Evolutionary conservation across 2,329 filamentous ascomycete species (phyloP).

Genomic region (Aureobasidium sp.): DNA sequence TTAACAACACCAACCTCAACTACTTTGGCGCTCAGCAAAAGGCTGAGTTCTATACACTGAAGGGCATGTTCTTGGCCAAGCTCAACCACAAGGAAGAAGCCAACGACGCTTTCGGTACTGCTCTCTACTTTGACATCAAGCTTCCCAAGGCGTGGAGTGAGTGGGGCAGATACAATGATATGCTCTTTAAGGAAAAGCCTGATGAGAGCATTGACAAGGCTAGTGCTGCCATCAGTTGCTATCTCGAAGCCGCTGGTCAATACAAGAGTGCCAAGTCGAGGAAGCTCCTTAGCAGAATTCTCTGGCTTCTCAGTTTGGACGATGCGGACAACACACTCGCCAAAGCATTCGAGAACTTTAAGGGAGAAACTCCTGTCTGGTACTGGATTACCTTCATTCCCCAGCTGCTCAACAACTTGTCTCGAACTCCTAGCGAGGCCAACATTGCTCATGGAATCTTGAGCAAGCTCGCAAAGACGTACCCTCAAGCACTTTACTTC

Average conservation of each 20-base stretch:
- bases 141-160: slow-evolving; percentile 97
- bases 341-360: slow-evolving; percentile 87
- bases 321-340: slow-evolving; percentile 78
- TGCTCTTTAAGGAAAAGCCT: slow-evolving; percentile 88
- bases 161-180: slow-evolving; percentile 97
- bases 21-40: slow-evolving; percentile 97
- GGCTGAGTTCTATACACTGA: slow-evolving; percentile 97
- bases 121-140: slow-evolving; percentile 90
- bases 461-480: slow-evolving; percentile 88
- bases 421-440: slow-evolving; percentile 70
- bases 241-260: slow-evolving; percentile 88
- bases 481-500: slow-evolving; percentile 92
- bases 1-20: slow-evolving; percentile 98
- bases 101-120: slow-evolving; percentile 88
- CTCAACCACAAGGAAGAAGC: slow-evolving; percentile 85
- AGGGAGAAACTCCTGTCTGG: slow-evolving; percentile 96
- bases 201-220: slow-evolving; percentile 68
- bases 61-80: slow-evolving; percentile 98
- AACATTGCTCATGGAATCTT: slow-evolving; percentile 79
- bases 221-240: slow-evolving; percentile 88
- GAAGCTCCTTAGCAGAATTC: slow-evolving; percentile 84
- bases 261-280: slow-evolving; percentile 97
- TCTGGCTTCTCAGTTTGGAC: slow-evolving; percentile 93
- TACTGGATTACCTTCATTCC: slow-evolving; percentile 99
- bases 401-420: slow-evolving; percentile 84